Percentiles rank a stretch among this genome's conserved stretches.
phyloP scores from a whole-genome alignment of 768 basidiomycete species.

The Phaeolepiota aurea region DNA sequence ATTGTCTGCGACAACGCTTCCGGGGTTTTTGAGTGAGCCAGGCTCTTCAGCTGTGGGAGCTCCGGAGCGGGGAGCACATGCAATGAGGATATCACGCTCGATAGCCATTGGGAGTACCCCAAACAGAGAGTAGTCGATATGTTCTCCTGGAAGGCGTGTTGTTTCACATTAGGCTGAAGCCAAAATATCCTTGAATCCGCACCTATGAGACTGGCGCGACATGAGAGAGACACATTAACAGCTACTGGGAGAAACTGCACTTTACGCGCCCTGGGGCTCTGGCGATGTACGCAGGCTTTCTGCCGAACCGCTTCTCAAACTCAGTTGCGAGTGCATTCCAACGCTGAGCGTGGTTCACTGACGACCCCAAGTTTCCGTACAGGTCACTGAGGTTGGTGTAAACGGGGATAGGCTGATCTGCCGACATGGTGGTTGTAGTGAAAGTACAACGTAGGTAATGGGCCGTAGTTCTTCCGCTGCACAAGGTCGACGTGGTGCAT shows the following conservation, averaged over 20 bases:
- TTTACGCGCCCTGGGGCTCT: slow-evolving; percentile 80
- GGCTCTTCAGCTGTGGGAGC: slow-evolving; percentile 11
- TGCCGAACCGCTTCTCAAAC: slow-evolving; percentile 57
- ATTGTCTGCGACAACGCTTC: slow-evolving; percentile 58
- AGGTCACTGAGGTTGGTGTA: slow-evolving; percentile 50
- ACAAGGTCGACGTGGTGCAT: not conserved
- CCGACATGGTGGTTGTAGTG: slow-evolving; percentile 32
- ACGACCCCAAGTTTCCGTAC: slow-evolving; percentile 43
- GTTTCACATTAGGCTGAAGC: slow-evolving; percentile 12
- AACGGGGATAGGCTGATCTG: slow-evolving; percentile 51
- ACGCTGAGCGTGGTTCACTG: slow-evolving; percentile 46
- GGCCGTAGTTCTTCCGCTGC: slow-evolving; percentile 1
- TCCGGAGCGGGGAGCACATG: slow-evolving; percentile 44
- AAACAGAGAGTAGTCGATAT: slow-evolving; percentile 79
- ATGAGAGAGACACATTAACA: no score
- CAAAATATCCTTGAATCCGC: no score
- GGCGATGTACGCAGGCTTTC: slow-evolving; percentile 60
- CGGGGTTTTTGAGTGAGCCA: slow-evolving; percentile 26
- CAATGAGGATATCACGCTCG: slow-evolving; percentile 78
- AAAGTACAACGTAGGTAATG: slow-evolving; percentile 5
- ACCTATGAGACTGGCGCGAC: no score
- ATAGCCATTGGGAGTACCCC: slow-evolving; percentile 83
- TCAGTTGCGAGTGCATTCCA: slow-evolving; percentile 57
- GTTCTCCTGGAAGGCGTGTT: slow-evolving; percentile 58
- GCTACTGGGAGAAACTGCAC: slow-evolving; percentile 34